Base-by-base conservation (phyloP, 1,284 basidiomycete genomes). In the Trichosporon inkin region DNA sequence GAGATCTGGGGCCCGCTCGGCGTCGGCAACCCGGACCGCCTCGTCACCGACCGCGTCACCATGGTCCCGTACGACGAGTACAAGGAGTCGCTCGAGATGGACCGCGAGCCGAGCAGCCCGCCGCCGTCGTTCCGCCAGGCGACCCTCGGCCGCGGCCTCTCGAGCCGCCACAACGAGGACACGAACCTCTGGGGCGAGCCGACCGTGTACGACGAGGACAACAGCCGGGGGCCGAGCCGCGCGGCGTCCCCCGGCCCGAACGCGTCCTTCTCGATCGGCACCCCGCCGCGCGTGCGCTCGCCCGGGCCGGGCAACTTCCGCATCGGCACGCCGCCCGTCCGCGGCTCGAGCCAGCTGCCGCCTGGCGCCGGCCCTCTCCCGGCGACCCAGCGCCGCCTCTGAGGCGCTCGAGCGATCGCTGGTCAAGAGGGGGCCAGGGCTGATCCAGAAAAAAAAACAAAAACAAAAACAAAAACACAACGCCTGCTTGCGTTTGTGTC, bases 1-100 rank as follows among this genome's bases (percentile, higher is more conserved):
- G 81, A 85, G 67, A 87, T 95, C 63, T 92, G 81, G 69, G 91
- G 90, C 6, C 88, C 90, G 6, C 78, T 62, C 54, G 90, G 89
- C 24, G 81, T 75, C 14, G 80, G 80, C 32, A 87, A 81, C 85
- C 90, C 60, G 68, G 80, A 71, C 71, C 84, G 75, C 41, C 64
- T 71, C 10, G 78, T 81, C 11, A 76, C 86, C 41, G 78, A 77
- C 6, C 81, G 83, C 41, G 88, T 88, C 76, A 89, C 87, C 6
- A 67, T 86, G 65, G 83, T 91, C 0, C 89, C 89, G 2, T 91
- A 85, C 82, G 84, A 86, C 10, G 78, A 85, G 62, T 81, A 85
- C 82, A 84, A 86, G 10, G 78, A 85, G 62, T 80, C 86, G 40
- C 76, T 82, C 64, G 79, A 77, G 81, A 61, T 81, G 81, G 59